phyloP scores from a whole-genome alignment of 2,329 filamentous ascomycete genomes.

The Colletotrichum sp. region DNA sequence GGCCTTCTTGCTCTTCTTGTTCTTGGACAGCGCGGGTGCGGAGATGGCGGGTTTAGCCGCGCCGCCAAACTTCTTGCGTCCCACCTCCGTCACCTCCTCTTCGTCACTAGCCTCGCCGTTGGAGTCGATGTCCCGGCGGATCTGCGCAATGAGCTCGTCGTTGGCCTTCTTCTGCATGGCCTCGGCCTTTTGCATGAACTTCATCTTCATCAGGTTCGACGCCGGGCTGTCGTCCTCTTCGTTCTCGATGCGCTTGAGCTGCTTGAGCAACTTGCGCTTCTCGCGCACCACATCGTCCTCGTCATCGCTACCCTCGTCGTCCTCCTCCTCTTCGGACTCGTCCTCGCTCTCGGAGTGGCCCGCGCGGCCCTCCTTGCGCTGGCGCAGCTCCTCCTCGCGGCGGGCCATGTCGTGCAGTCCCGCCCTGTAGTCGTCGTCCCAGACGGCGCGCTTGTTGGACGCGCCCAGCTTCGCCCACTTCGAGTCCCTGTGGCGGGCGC shows the following conservation, averaged over 20 bases:
- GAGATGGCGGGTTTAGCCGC: conserved; percentile 35
- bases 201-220: conserved; percentile 80
- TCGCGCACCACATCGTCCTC: conserved; percentile 45
- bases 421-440: conserved; percentile 86
- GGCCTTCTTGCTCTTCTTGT: conserved; percentile 33
- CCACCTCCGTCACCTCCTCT: conserved; percentile 64
- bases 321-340: conserved; percentile 58
- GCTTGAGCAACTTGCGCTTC: conserved; percentile 42
- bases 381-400: conserved; percentile 81
- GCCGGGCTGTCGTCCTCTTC: conserved; percentile 55
- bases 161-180: conserved; percentile 79
- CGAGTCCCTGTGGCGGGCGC: conserved; percentile 83
- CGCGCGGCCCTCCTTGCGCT: conserved; percentile 76
- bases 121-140: conserved; percentile 76
- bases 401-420: conserved; percentile 82
- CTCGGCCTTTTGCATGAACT: conserved; percentile 94
- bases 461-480: conserved; percentile 91
- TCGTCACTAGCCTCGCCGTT: conserved; percentile 55
- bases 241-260: conserved; percentile 50
- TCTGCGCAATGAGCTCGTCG: conserved; percentile 73
- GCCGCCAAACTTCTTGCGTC: conserved; percentile 73
- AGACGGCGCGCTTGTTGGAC: conserved; percentile 78
- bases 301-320: conserved; percentile 63
- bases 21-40: conserved; percentile 27
- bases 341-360: conserved; percentile 50